These are phyloP conservation scores for Smithsoniella earleae DNA, from an alignment of 163 green algal genomes.

Conservation along the genomic window DNA sequence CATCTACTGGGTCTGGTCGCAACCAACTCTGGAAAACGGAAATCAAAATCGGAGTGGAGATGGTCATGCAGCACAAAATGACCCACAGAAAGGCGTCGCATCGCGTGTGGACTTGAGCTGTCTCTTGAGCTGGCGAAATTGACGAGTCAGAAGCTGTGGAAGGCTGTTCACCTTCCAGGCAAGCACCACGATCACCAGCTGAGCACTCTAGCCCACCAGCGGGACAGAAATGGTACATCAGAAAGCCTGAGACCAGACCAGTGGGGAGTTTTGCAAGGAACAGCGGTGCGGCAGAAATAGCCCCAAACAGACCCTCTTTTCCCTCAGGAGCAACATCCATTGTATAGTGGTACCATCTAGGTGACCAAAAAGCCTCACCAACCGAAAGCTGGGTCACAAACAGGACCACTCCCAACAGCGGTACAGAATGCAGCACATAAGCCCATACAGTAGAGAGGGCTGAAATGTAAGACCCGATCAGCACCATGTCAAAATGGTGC, in stretches of 20 bases:
- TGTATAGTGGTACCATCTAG: constrained; percentile 48
- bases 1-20: neutral
- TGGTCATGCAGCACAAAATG: constrained; percentile 37
- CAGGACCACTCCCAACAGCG: constrained; percentile 36
- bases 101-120: neutral
- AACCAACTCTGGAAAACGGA: constrained; percentile 34
- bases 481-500: constrained; percentile 52
- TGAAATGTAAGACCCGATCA: constrained; percentile 45
- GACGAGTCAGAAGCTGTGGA: neutral
- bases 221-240: constrained; percentile 48
- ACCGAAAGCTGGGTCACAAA: constrained; percentile 54
- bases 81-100: constrained; percentile 40
- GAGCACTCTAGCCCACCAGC: constrained; percentile 34
- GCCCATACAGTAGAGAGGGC: constrained; percentile 46
- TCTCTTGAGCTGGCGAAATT: neutral
- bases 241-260: constrained; percentile 44
- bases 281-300: constrained; percentile 45
- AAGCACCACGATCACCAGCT: neutral
- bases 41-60: constrained; percentile 39
- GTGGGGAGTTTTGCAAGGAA: constrained; percentile 54
- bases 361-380: constrained; percentile 53
- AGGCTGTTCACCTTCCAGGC: neutral
- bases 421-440: constrained; percentile 37
- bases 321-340: constrained; percentile 51
- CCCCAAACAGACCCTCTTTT: constrained; percentile 49